Conservation (phyloP, 176 grass and related monocot species). For the maize (Zea mays) region Zm-B73-REFERENCE-NAM-5.0 NC_050097.1:28212501-28213000, state of each 20-base stretch:
- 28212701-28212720: background rate
- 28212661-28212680: background rate
- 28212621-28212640: no score
- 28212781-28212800: background rate
- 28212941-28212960: constrained; percentile 55
- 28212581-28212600: no score
- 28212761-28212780: background rate
- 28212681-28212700: background rate
- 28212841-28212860: constrained; percentile 10
- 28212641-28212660: background rate
- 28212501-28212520: no score
- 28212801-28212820: background rate
- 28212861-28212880: constrained; percentile 9
- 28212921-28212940: constrained; percentile 26
- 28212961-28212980: constrained; percentile 33
- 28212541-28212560: no score
- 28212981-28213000: constrained; percentile 29
- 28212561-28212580: no score
- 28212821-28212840: constrained; percentile 14
- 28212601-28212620: no score
- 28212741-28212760: background rate
- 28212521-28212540: no score
- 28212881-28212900: background rate
- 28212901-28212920: background rate
- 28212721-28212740: background rate